Base-by-base conservation (phyloP, 805 yeast species). In the Yarrowia sp. region DNA sequence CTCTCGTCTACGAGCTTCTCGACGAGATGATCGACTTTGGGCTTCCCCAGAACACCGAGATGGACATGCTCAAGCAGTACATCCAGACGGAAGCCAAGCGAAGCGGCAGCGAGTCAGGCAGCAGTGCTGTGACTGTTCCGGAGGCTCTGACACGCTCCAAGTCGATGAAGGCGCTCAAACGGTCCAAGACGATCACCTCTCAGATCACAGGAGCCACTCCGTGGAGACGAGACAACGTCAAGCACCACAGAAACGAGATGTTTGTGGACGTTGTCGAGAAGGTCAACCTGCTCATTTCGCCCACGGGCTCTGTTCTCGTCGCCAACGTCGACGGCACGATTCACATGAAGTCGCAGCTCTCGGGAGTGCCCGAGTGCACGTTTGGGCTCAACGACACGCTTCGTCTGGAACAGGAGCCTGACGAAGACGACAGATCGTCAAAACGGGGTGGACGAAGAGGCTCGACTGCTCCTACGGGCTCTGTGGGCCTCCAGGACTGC, bases 331-430 rank as follows among this genome's bases (percentile, higher is more conserved):
- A 87, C 65, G 97, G 97, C 5, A 76, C 81, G 10, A 84, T 92
- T 47, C 78, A 80, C 56, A 80, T 90, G 80, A 84, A 85, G 55
- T 77, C 93, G 0, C 89, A 84, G 42, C 73, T 92, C 12, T 80
- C 88, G 0, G 97, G 97, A 3, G 83, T 84, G 81, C 97, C 97
- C 0, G 80, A 80, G 22, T 92, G 97, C 71, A 82, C 84, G 51
- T 85, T 92, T 71, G 96, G 93, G 0, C 78, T 93, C 51, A 84
- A 85, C 65, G 91, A 87, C 65, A 74, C 80, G 14, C 65, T 75
- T 22, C 71, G 74, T 13, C 62, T 74, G 36, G 67, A 67, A 24
- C 69, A 66, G 24, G 63, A 66, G 3, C 58, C 61, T 42, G 61
- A 44, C 21, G 66, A 47, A 14, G 66, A 64, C 3, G 66, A 62